Conservation (phyloP, 371 early-diverging fungal genomes). For the Mucor mucedo region DNA sequence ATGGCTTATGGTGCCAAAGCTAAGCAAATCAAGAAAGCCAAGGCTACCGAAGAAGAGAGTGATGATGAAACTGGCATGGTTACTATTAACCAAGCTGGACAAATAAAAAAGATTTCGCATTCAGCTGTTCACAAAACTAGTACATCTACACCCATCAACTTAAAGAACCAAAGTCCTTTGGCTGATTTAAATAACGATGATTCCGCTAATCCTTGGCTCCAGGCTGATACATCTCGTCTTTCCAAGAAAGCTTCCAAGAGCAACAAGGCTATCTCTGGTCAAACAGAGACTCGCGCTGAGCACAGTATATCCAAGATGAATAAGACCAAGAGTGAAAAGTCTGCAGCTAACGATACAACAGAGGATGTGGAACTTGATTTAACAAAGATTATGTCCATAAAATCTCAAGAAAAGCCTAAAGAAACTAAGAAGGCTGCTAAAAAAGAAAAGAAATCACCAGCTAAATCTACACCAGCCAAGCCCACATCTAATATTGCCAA, state of each 20-base stretch:
- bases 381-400: constrained; percentile 17
- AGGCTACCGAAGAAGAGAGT: constrained; percentile 6
- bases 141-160: constrained; percentile 58
- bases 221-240: constrained; percentile 52
- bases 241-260: constrained; percentile 62
- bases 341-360: constrained; percentile 43
- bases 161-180: constrained; percentile 38
- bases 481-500: constrained; percentile 7
- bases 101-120: constrained; percentile 63
- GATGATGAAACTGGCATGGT: constrained; percentile 10
- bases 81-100: constrained; percentile 63
- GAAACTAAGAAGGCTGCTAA: constrained; percentile 2
- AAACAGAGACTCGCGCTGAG: constrained; percentile 60
- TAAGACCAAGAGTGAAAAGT: constrained; percentile 49
- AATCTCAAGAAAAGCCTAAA: constrained; percentile 4
- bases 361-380: constrained; percentile 64
- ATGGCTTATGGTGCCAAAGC: constrained; percentile 61
- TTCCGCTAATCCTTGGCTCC: constrained; percentile 70
- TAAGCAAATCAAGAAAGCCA: constrained; percentile 28
- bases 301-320: constrained; percentile 63
- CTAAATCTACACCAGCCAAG: not conserved
- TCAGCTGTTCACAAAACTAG: constrained; percentile 63
- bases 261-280: constrained; percentile 54
- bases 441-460: not conserved
- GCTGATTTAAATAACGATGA: constrained; percentile 35